phyloP scores from a whole-genome alignment of 1,284 basidiomycete genomes.

The Heterobasidion parviporum region DNA sequence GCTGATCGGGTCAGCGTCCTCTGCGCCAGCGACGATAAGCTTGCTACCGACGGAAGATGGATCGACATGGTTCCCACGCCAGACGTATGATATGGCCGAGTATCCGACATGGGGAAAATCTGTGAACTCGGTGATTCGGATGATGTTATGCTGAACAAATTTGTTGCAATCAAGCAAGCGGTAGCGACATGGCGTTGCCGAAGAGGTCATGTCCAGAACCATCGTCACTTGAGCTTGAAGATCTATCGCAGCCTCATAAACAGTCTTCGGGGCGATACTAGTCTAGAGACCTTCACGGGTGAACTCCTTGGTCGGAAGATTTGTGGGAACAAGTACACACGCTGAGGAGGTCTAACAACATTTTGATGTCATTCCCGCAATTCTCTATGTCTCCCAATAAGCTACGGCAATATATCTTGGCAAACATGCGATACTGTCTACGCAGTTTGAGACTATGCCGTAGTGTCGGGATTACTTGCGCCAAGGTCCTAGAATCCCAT shows the following conservation, averaged over 20 bases:
- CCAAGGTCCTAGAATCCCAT: neutral
- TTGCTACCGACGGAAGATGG: neutral
- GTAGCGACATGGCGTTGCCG: neutral
- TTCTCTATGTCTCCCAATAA: neutral
- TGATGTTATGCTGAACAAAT: neutral
- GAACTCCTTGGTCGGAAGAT: neutral
- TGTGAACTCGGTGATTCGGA: neutral
- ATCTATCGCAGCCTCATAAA: neutral
- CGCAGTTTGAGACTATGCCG: neutral
- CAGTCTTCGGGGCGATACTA: neutral
- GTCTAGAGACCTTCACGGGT: neutral
- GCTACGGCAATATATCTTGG: neutral
- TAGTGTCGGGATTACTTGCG: neutral
- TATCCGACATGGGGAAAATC: neutral
- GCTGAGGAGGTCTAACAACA: neutral
- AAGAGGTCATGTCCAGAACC: neutral
- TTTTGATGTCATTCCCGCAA: neutral
- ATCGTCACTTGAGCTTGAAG: neutral
- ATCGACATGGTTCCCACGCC: slow-evolving; percentile 8
- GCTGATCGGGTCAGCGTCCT: neutral
- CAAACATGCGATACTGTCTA: neutral
- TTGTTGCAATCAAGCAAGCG: neutral
- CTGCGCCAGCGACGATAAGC: neutral
- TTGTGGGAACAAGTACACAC: neutral
- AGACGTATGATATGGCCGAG: slow-evolving; percentile 11